Evolutionary conservation across 176 grass and related monocot genomes (phyloP).

Genomic region (Panicum miliaceum): DNA sequence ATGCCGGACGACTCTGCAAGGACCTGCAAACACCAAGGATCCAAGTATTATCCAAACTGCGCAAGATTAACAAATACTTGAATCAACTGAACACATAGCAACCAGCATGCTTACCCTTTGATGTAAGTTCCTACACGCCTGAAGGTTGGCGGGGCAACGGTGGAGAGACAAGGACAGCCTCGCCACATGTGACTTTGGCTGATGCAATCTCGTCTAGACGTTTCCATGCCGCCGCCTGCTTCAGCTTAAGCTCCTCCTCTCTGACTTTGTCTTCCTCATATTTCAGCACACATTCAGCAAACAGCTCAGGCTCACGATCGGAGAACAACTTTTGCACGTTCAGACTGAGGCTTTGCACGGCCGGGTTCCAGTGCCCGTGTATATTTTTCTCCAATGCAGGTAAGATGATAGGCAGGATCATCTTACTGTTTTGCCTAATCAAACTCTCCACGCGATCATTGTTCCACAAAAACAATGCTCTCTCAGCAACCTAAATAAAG

Average conservation of each 20-base stretch:
- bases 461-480: slow-evolving; percentile 54
- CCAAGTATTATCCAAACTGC: background rate
- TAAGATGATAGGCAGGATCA: slow-evolving; percentile 50
- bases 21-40: background rate
- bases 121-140: slow-evolving; percentile 4
- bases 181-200: slow-evolving; percentile 30
- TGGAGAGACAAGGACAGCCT: slow-evolving; percentile 48
- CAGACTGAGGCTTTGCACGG: slow-evolving; percentile 43
- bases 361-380: slow-evolving; percentile 47
- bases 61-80: background rate
- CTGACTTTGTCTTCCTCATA: slow-evolving; percentile 41
- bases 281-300: slow-evolving; percentile 34
- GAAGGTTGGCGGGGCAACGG: slow-evolving; percentile 30
- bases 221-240: slow-evolving; percentile 46
- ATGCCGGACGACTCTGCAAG: background rate
- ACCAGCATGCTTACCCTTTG: slow-evolving; percentile 11
- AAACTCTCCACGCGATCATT: slow-evolving; percentile 31
- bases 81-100: background rate
- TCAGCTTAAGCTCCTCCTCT: slow-evolving; percentile 40
- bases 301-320: slow-evolving; percentile 35
- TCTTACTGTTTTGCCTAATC: slow-evolving; percentile 49
- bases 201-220: slow-evolving; percentile 52
- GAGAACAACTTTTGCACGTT: slow-evolving; percentile 45
- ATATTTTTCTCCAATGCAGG: slow-evolving; percentile 53
- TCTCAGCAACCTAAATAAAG: slow-evolving; percentile 58